Conservation (phyloP, 768 basidiomycete genomes). For the Naematelia encephala region DNA sequence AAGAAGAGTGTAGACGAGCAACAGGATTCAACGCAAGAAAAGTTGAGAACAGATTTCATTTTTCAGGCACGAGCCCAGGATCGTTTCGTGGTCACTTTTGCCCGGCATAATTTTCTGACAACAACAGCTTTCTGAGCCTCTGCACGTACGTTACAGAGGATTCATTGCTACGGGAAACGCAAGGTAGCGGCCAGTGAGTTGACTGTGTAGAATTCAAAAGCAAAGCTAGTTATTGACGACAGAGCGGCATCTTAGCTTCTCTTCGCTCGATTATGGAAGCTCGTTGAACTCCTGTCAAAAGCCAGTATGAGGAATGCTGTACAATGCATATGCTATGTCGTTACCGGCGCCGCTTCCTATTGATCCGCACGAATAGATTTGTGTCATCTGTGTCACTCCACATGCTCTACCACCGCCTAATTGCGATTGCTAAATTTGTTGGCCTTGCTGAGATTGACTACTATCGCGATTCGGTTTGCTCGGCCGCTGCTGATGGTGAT, state of each 20-base stretch:
- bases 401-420: not conserved
- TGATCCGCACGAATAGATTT: not conserved
- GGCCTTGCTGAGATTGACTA: not conserved
- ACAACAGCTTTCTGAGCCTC: too few species aligned
- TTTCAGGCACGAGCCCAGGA: slow-evolving; percentile 8
- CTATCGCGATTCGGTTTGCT: not conserved
- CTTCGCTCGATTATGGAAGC: not conserved
- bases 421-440: too few species aligned
- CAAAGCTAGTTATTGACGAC: too few species aligned
- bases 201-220: too few species aligned
- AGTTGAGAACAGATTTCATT: slow-evolving; percentile 8
- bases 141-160: too few species aligned
- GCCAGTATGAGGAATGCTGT: not conserved
- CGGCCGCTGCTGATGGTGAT: too few species aligned
- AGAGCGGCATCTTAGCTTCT: too few species aligned
- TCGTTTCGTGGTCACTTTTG: too few species aligned
- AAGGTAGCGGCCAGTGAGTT: too few species aligned
- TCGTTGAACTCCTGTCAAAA: not conserved
- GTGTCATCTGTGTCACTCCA: not conserved
- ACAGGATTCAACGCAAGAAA: slow-evolving; percentile 1
- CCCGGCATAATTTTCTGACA: too few species aligned
- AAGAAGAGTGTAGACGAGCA: not conserved
- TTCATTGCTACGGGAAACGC: too few species aligned
- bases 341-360: not conserved
- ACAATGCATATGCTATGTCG: not conserved